These are phyloP conservation scores for Arctium minus DNA, from an alignment of 129 eudicot species.

Conservation along the genomic window DNA sequence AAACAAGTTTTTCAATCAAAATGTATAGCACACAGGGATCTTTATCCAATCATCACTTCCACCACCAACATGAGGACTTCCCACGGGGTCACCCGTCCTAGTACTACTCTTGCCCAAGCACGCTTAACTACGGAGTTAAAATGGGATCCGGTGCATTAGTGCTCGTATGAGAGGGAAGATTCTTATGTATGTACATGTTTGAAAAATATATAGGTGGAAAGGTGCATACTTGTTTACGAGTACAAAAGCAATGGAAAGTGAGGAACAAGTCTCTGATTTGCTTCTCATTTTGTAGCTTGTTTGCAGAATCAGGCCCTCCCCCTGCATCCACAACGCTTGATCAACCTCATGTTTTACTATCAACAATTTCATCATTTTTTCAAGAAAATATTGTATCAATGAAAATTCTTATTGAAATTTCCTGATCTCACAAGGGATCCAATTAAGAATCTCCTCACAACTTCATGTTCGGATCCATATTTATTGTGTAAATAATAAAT, in stretches of 20 bases:
- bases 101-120: conserved; percentile 60
- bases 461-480: neutral
- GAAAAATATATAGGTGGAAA: neutral
- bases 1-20: neutral
- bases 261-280: conserved; percentile 51
- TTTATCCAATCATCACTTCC: too few species aligned
- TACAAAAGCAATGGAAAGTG: conserved; percentile 70
- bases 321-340: conserved; percentile 25
- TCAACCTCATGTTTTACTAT: neutral
- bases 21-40: neutral
- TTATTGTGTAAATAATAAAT: neutral
- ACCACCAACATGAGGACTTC: conserved; percentile 14
- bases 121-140: conserved; percentile 51
- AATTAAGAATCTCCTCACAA: neutral
- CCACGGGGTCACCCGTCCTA: conserved; percentile 42
- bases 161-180: conserved; percentile 6
- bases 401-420: neutral
- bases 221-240: conserved; percentile 66
- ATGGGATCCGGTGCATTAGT: conserved; percentile 35
- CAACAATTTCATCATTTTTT: neutral
- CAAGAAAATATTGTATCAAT: neutral
- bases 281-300: conserved; percentile 44
- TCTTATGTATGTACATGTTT: neutral
- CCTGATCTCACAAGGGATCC: neutral
- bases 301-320: conserved; percentile 24